A percentile compares a stretch with the other conserved stretches of the same genome.
Evolutionary conservation across 139 green algal genomes (phyloP).

Genomic region (Chlorella sorokiniana): DNA sequence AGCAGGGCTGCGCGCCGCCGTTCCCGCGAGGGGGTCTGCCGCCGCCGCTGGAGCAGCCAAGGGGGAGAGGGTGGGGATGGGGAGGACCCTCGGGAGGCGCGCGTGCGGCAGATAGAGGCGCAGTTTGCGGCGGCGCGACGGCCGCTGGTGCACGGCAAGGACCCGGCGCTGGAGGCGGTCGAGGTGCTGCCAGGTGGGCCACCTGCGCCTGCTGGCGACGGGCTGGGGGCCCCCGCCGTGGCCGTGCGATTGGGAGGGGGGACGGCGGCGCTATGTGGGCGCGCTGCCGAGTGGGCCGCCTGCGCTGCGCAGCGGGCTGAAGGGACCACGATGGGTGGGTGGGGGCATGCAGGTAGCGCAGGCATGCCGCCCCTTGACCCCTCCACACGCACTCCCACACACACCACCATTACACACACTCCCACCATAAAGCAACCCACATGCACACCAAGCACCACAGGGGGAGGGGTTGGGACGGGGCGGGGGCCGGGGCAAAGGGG

Average conservation of each 20-base stretch:
- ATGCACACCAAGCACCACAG: too few species aligned
- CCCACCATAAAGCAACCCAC: too few species aligned
- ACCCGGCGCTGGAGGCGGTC: constrained; percentile 54
- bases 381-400: too few species aligned
- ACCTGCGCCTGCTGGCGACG: background rate
- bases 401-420: too few species aligned
- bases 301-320: too few species aligned
- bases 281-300: background rate
- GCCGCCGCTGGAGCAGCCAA: constrained; percentile 12
- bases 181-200: constrained; percentile 59
- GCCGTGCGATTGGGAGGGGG: background rate
- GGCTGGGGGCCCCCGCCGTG: too few species aligned
- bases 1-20: background rate
- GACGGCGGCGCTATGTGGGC: background rate
- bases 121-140: constrained; percentile 61
- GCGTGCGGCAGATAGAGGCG: constrained; percentile 48
- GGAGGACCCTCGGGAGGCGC: constrained; percentile 16
- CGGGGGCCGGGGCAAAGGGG: too few species aligned
- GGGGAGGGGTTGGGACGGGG: too few species aligned
- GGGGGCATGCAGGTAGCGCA: too few species aligned
- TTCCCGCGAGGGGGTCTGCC: too few species aligned
- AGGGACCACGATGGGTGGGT: too few species aligned
- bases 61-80: constrained; percentile 1
- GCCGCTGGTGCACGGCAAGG: constrained; percentile 61
- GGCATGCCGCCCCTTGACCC: too few species aligned